phyloP scores from a whole-genome alignment of 179 eudicot species.

The Silene coronaria region DNA sequence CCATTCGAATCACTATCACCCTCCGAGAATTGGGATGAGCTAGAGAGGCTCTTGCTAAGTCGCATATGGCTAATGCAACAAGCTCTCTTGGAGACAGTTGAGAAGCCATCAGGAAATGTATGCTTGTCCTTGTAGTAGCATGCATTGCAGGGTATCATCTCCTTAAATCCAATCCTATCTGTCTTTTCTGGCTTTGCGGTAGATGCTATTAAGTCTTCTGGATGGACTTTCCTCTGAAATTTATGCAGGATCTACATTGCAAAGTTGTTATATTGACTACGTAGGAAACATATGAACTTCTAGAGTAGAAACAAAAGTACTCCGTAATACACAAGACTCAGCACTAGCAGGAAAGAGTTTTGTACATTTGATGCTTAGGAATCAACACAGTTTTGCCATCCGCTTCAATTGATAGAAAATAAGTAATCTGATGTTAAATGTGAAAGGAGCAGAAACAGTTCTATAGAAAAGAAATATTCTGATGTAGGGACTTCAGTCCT shows the following conservation, averaged over 20 bases:
- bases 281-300: neutral
- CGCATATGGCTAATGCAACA: constrained; percentile 29
- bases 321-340: no score
- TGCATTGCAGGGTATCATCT: constrained; percentile 25
- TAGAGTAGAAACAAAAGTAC: neutral
- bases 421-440: no score
- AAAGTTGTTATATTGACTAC: neutral
- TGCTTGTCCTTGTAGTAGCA: constrained; percentile 30
- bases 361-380: no score
- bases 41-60: constrained; percentile 32
- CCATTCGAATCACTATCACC: constrained; percentile 37
- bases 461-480: no score
- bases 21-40: constrained; percentile 29
- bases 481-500: no score
- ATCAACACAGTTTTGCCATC: no score
- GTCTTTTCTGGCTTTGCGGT: constrained; percentile 29
- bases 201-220: constrained; percentile 41
- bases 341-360: no score
- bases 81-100: constrained; percentile 27
- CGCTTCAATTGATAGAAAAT: no score
- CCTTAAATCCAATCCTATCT: constrained; percentile 31
- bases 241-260: constrained; percentile 53
- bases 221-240: constrained; percentile 81
- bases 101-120: constrained; percentile 29
- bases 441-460: no score